phyloP scores from a whole-genome alignment of 2,329 filamentous ascomycete genomes.

The Cylindrodendrum hubeiense region DNA sequence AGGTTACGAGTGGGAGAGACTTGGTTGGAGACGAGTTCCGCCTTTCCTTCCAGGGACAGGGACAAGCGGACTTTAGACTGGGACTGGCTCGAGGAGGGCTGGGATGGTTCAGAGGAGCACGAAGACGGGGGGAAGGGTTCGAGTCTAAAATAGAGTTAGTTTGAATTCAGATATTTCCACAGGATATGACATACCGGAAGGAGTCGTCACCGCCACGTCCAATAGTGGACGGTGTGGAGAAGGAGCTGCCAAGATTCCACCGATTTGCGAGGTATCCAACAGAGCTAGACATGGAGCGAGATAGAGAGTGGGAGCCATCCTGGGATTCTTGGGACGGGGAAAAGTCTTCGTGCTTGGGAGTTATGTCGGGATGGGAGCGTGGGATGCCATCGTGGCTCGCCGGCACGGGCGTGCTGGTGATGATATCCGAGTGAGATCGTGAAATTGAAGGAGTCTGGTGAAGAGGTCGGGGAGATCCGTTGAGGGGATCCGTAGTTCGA shows the following conservation, averaged over 20 bases:
- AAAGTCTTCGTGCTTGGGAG: constrained; percentile 43
- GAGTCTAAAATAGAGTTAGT: constrained; percentile 48
- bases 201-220: constrained; percentile 57
- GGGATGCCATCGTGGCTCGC: constrained; percentile 32
- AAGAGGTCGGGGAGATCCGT: constrained; percentile 40
- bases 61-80: constrained; percentile 78
- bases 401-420: constrained; percentile 43
- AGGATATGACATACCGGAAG: constrained; percentile 55
- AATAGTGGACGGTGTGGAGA: constrained; percentile 61
- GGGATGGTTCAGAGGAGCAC: constrained; percentile 57
- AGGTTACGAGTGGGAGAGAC: constrained; percentile 71
- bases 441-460: constrained; percentile 44
- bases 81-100: constrained; percentile 47
- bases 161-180: not conserved
- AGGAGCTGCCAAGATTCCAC: constrained; percentile 66
- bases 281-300: constrained; percentile 58
- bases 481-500: constrained; percentile 39
- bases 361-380: constrained; percentile 36
- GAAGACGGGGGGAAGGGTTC: constrained; percentile 59
- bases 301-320: constrained; percentile 45
- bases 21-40: constrained; percentile 82
- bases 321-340: constrained; percentile 46
- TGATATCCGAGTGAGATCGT: constrained; percentile 40
- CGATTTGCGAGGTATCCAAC: constrained; percentile 67
- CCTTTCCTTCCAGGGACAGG: constrained; percentile 89